Evolutionary conservation across 2,329 filamentous ascomycete species (phyloP), one percentile per base, ranked within the genome.

Genomic region (Orbilia brochopaga): DNA sequence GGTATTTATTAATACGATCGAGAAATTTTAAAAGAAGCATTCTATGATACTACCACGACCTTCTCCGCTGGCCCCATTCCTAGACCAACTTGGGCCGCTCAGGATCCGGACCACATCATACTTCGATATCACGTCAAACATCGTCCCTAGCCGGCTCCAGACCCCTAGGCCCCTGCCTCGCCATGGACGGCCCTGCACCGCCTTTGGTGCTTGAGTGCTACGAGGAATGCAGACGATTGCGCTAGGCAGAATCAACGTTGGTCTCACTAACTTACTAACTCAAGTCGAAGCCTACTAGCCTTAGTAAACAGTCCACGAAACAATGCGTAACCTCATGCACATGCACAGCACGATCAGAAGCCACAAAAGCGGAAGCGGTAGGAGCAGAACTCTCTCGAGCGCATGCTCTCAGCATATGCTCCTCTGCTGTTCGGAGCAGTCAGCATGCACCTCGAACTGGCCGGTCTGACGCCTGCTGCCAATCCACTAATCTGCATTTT

Each of bases 91-190:
- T 32, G 27, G 27, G 27, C 27, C 37, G 13, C 37, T 42, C 37
- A 42, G 37, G 37, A 42, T 42, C 37, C 37, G 37, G 37, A 42
- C 37, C 37, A 42, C 37, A 32, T 32, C 27, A 32, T 32, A n/a
- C n/a, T n/a, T n/a, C n/a, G n/a, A n/a, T n/a, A 42, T 42, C 37
- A 42, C 37, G 37, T 17, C 37, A 42, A 42, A 42, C 37, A 42
- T 13, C n/a, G 13, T 42, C n/a, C 37, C 4, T 5, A 42, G 37
- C n/a, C n/a, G 37, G 37, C 37, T 15, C n/a, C 11, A 42, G 37
- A 42, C 37, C 37, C n/a, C 37, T 42, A 32, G 37, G n/a, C n/a
- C 37, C 37, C n/a, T 42, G 37, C 37, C 37, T 42, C 13, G 27
- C 27, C 27, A 32, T 32, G 27, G 27, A 32, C 27, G 27, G 27